Percentiles rank a stretch among this genome's conserved stretches.
Conservation (phyloP, 768 basidiomycete genomes). For the Dentipellis sp. region DNA sequence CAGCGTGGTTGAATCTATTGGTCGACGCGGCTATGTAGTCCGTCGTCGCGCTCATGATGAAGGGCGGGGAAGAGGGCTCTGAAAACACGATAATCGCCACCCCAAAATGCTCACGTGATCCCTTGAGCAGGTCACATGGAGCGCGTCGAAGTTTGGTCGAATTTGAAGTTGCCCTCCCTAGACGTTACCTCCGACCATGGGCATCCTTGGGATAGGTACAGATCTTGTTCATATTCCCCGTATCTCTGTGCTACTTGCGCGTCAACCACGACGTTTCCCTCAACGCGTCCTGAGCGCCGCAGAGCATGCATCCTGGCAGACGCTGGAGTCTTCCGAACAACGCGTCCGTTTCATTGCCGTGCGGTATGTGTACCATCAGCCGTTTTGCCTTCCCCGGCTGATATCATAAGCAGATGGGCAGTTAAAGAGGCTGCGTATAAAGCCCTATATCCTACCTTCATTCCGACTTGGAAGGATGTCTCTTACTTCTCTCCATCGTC, state of each 20-base stretch:
- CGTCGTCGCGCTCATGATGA: slow-evolving; percentile 8
- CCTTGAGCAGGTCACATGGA: background rate
- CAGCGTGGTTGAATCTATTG: slow-evolving; percentile 36
- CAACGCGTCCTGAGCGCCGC: slow-evolving; percentile 49
- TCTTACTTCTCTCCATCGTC: slow-evolving; percentile 17
- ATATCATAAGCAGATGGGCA: slow-evolving; percentile 47
- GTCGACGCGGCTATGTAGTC: slow-evolving; percentile 39
- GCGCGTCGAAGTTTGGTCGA: background rate
- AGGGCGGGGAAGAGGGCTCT: slow-evolving; percentile 1
- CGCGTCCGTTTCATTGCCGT: slow-evolving; percentile 55
- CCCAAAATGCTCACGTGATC: background rate
- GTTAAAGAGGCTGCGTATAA: slow-evolving; percentile 87
- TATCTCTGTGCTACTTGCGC: slow-evolving; percentile 41
- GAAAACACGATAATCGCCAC: background rate
- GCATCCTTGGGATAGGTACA: slow-evolving; percentile 66
- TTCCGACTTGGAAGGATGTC: slow-evolving; percentile 70
- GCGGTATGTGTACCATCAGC: slow-evolving; percentile 35
- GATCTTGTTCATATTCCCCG: slow-evolving; percentile 68
- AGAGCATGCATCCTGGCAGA: slow-evolving; percentile 33
- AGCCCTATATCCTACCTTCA: slow-evolving; percentile 55
- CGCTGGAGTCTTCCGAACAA: slow-evolving; percentile 17
- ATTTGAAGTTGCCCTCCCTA: background rate
- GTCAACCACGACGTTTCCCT: slow-evolving; percentile 38
- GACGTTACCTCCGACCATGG: slow-evolving; percentile 27
- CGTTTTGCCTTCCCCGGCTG: slow-evolving; percentile 3